phyloP scores from a whole-genome alignment of 371 early-diverging fungal species.

The Lichtheimia corymbifera region DNA sequence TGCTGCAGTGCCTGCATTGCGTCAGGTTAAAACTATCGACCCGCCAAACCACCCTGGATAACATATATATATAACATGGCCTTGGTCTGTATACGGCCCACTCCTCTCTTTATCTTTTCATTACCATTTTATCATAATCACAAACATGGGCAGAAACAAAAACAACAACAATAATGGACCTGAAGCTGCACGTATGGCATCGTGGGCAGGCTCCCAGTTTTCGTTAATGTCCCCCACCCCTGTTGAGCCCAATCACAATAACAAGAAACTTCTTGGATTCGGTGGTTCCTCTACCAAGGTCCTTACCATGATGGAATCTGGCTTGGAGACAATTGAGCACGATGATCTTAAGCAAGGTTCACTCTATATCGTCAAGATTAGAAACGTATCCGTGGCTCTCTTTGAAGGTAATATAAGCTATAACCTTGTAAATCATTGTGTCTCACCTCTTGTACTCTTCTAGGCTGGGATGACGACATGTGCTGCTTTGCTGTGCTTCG shows the following conservation, averaged over 20 bases:
- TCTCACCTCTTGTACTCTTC: neutral
- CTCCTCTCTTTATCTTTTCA: constrained; percentile 3
- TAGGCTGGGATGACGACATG: constrained; percentile 46
- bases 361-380: constrained; percentile 33
- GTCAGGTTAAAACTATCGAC: constrained; percentile 4
- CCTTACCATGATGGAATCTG: neutral
- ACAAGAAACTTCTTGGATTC: constrained; percentile 18
- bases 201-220: constrained; percentile 9
- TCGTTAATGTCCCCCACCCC: constrained; percentile 16
- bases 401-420: constrained; percentile 30
- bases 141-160: constrained; percentile 17
- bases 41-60: neutral
- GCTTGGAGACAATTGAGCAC: constrained; percentile 20
- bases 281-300: constrained; percentile 13
- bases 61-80: constrained; percentile 1
- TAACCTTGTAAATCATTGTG: too few relatives aligned
- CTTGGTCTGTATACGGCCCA: neutral
- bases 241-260: neutral
- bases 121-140: neutral
- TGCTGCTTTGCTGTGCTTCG: constrained; percentile 38
- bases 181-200: constrained; percentile 11
- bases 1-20: constrained; percentile 9
- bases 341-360: constrained; percentile 35
- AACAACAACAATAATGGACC: constrained; percentile 7
- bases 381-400: constrained; percentile 28